These are phyloP conservation scores for Candida krabiensis DNA, from an alignment of 805 yeast genomes.

Conservation along the genomic window DNA sequence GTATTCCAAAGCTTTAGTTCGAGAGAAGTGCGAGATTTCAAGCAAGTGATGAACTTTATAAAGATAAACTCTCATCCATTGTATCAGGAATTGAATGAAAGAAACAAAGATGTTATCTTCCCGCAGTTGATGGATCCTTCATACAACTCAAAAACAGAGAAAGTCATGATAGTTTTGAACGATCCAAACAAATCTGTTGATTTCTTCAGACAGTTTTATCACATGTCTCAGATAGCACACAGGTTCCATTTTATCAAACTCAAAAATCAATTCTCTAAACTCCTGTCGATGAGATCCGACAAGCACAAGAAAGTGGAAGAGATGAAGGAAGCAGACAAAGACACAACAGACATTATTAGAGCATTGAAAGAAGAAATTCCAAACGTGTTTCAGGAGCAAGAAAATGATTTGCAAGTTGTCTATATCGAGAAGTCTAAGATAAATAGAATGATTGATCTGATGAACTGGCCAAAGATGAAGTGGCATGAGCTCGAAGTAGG, in stretches of 20 bases:
- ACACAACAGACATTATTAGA: slow-evolving; percentile 42
- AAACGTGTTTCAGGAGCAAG: slow-evolving; percentile 31
- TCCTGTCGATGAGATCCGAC: slow-evolving; percentile 28
- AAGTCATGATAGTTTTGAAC: slow-evolving; percentile 48
- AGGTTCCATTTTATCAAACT: slow-evolving; percentile 40
- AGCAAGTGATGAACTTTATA: slow-evolving; percentile 51
- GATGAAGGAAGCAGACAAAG: slow-evolving; percentile 45
- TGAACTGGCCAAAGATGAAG: slow-evolving; percentile 39
- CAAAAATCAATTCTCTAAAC: slow-evolving; percentile 36
- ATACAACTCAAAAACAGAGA: slow-evolving; percentile 37
- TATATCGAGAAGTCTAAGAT: slow-evolving; percentile 49
- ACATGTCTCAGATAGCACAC: slow-evolving; percentile 45
- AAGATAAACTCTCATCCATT: slow-evolving; percentile 49
- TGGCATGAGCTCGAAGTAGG: slow-evolving; percentile 43
- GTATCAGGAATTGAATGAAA: slow-evolving; percentile 50
- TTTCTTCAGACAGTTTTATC: slow-evolving; percentile 20
- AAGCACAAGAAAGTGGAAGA: slow-evolving; percentile 46
- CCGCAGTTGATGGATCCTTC: slow-evolving; percentile 22
- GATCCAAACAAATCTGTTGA: slow-evolving; percentile 38
- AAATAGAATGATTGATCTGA: slow-evolving; percentile 15
- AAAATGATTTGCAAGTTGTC: slow-evolving; percentile 40
- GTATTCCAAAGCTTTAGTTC: slow-evolving; percentile 63
- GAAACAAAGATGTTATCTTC: slow-evolving; percentile 37
- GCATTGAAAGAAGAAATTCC: slow-evolving; percentile 55
- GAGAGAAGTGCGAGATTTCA: slow-evolving; percentile 56